phyloP scores from a whole-genome alignment of 2,329 filamentous ascomycete genomes.

The Hawksworthiomyces lignivorus region DNA sequence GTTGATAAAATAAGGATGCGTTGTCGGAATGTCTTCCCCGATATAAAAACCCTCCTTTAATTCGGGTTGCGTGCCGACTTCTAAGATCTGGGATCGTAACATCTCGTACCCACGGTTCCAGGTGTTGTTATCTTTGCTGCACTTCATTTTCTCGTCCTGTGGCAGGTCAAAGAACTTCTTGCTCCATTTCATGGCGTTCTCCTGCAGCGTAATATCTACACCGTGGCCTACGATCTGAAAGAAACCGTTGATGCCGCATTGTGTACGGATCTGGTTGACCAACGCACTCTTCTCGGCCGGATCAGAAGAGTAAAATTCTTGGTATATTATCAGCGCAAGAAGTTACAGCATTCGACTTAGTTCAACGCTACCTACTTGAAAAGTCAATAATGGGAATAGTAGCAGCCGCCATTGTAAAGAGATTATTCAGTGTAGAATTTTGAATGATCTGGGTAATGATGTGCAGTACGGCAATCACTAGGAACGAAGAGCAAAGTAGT shows the following conservation, averaged over 20 bases:
- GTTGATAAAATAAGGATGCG: slow-evolving; percentile 13
- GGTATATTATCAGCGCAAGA: not conserved
- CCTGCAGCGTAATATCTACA: slow-evolving; percentile 32
- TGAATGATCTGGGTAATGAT: too few relatives aligned
- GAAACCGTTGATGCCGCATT: slow-evolving; percentile 41
- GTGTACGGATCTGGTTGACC: slow-evolving; percentile 21
- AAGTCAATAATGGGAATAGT: slow-evolving; percentile 14
- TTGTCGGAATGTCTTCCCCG: slow-evolving; percentile 24
- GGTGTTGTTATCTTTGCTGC: slow-evolving; percentile 23
- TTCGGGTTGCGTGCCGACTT: slow-evolving; percentile 25
- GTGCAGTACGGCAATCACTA: too few relatives aligned
- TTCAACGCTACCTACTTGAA: slow-evolving; percentile 6
- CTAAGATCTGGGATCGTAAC: slow-evolving; percentile 24
- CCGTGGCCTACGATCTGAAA: slow-evolving; percentile 45
- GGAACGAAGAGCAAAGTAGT: too few relatives aligned
- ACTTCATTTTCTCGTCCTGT: slow-evolving; percentile 31
- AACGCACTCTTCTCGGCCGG: slow-evolving; percentile 6
- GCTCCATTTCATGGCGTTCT: slow-evolving; percentile 31
- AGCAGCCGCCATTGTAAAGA: not conserved
- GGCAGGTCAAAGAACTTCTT: slow-evolving; percentile 41
- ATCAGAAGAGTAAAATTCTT: slow-evolving; percentile 11
- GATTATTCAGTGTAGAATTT: too few relatives aligned
- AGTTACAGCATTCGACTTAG: not conserved
- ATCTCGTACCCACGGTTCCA: slow-evolving; percentile 30
- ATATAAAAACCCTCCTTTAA: slow-evolving; percentile 34